Evolutionary conservation across 2,329 filamentous ascomycete species (phyloP), one percentile per base, ranked within the genome.

Genomic region (Neonectria neomacrospora): DNA sequence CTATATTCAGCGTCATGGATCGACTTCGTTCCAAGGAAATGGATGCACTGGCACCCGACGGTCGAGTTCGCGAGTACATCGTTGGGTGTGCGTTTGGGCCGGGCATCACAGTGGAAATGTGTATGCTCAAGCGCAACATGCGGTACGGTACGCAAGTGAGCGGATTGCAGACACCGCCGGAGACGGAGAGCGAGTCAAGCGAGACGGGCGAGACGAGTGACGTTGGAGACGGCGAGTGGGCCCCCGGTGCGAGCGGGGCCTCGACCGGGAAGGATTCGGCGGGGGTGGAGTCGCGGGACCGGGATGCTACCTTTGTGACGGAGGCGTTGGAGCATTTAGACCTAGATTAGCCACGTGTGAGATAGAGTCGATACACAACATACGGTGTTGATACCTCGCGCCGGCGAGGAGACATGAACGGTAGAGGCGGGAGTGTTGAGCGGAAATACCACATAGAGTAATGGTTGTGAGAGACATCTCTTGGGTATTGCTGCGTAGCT

Each of bases 11-110:
- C 65, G 90, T 93, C 1, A 78, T 92, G 75, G 82, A 91, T 67
- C 81, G 84, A 12, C 69, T 92, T 68, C 80, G 89, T 6, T 74
- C 79, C 22, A 86, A 86, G 69, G 86, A 88, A 10, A 89, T 89
- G 86, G 86, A 89, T 61, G 80, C 78, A 3, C 54, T 85, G 8
- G 85, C 86, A 0, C 85, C 86, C 0, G 81, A 75, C 1, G 85
- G 83, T 2, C 78, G 78, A 16, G 76, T 77, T 55, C 69, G 83
- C 37, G 87, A 91, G 50, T 85, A 88, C 61, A 83, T 92, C 5
- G 83, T 91, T 1, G 89, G 86, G 1, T 90, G 88, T 67, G 90
- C 89, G 2, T 92, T 92, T 72, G 90, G 90, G 0, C 90, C 90
- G 0, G 90, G 90, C 0, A 88, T 92, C 67, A 76, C 86, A 5